Conservation (phyloP, 1,284 basidiomycete species). For the Leccinum fuscescens region DNA sequence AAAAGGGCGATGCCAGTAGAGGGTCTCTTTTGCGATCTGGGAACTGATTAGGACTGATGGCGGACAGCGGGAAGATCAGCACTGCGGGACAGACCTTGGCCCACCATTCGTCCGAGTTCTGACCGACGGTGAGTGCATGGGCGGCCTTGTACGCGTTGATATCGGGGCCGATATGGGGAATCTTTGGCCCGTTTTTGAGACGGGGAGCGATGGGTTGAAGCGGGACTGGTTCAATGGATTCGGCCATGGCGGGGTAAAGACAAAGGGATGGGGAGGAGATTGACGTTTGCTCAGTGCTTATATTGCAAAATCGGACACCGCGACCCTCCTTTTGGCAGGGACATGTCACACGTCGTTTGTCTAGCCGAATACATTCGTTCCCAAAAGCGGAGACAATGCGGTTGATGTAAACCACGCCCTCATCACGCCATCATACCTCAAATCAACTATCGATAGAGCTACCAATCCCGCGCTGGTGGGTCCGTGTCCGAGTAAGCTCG, state of each 20-base stretch:
- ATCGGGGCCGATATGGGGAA: conserved; percentile 75
- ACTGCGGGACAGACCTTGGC: conserved; percentile 56
- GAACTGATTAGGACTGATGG: background rate
- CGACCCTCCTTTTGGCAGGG: conserved; percentile 16
- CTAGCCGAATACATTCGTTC: background rate
- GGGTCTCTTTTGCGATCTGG: conserved; percentile 75
- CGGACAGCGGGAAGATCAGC: conserved; percentile 1
- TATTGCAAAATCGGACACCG: conserved; percentile 15
- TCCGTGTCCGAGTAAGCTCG: background rate
- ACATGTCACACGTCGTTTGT: conserved; percentile 10
- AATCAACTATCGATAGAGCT: background rate
- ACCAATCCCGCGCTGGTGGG: background rate
- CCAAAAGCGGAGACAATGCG: conserved; percentile 24
- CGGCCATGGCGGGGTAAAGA: conserved; percentile 24
- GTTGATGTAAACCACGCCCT: conserved; percentile 2
- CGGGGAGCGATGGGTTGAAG: conserved; percentile 70
- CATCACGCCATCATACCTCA: background rate
- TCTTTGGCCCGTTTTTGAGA: conserved; percentile 55
- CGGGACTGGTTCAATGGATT: conserved; percentile 32
- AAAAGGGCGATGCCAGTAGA: conserved; percentile 93
- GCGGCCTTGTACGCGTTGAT: conserved; percentile 67
- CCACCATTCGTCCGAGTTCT: conserved; percentile 85
- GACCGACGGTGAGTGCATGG: conserved; percentile 73
- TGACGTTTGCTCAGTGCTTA: conserved; percentile 11
- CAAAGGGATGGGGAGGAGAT: background rate